Evolutionary conservation across 768 basidiomycete genomes (phyloP), one percentile per base, ranked within the genome.

Genomic region (Lactifluus subvellereus): DNA sequence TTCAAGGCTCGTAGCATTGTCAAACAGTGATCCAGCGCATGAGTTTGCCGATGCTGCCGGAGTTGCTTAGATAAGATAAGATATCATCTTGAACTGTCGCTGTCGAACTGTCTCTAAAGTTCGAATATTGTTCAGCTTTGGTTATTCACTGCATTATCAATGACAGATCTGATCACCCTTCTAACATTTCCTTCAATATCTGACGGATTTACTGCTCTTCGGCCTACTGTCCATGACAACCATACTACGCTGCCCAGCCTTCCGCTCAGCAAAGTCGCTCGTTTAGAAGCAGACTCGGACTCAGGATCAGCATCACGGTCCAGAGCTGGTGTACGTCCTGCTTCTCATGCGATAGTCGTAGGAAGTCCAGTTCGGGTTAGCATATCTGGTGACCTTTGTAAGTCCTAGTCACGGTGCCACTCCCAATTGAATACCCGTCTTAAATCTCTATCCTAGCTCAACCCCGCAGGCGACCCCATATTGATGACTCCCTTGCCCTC

Each of bases 191-290:
- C 66, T 47, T 62, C 75, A 60, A 80, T 80, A 0, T 84, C 85
- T 3, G 72, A 77, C 8, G 83, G 76, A 2, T 80, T 87, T 60
- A 78, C 77, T 8, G 71, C 77, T 37, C 65, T 80, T 22, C 76
- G 73, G 40, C 66, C 78, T 4, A 74, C 78, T 6, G 70, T 76
- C 48, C 58, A 74, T 53, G 76, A 77, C 59, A 67, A 79, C 59
- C 54, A 30, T 51, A 43, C 62, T 61, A 79, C 78, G 74, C 80
- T 33, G 10, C 16, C 77, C 70, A 81, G 77, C 71, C 82, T 82
- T 74, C 83, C 80, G 76, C 82, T 82, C 66, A 81, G 80, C 74
- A 90, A 91, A 78, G 82, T 82, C 61, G 80, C 85, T 65, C 85
- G 87, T 66, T 76, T 87, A 74, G 81, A 80, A 66, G 75, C 76